A percentile compares a stretch with the other conserved stretches of the same genome.
These are phyloP conservation scores for Paratinospora sagittata DNA, from an alignment of 164 flowering plant species.

Conservation along the genomic window DNA sequence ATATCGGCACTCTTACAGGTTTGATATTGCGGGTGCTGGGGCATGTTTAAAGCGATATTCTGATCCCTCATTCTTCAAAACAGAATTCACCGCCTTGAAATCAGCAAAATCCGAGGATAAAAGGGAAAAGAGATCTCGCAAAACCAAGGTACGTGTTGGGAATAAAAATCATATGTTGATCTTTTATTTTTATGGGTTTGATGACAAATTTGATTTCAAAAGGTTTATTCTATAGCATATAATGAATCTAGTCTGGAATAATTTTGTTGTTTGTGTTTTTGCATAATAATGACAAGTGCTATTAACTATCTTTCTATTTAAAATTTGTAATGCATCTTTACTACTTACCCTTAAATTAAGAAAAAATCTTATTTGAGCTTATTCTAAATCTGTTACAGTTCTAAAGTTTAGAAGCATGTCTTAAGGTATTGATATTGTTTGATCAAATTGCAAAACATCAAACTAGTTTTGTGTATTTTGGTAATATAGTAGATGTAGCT, in stretches of 20 bases:
- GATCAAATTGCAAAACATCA: no score
- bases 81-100: constrained; percentile 37
- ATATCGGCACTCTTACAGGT: constrained; percentile 35
- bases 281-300: background rate
- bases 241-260: background rate
- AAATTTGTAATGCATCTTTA: no score
- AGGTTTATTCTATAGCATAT: background rate
- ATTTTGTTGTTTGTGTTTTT: no score
- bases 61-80: constrained; percentile 88
- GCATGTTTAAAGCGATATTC: constrained; percentile 93
- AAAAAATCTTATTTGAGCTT: no score
- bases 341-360: no score
- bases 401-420: no score
- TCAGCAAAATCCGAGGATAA: constrained; percentile 30
- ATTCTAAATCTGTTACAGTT: no score
- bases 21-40: constrained; percentile 98
- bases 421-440: no score
- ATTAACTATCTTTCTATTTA: no score
- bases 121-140: constrained; percentile 67
- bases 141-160: constrained; percentile 52
- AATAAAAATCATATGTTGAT: background rate
- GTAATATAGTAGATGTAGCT: no score
- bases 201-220: background rate
- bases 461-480: no score
- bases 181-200: background rate